Base-by-base conservation (phyloP, 225 moss, liverwort and hornwort genomes). In the Anthoceros angustus region DNA sequence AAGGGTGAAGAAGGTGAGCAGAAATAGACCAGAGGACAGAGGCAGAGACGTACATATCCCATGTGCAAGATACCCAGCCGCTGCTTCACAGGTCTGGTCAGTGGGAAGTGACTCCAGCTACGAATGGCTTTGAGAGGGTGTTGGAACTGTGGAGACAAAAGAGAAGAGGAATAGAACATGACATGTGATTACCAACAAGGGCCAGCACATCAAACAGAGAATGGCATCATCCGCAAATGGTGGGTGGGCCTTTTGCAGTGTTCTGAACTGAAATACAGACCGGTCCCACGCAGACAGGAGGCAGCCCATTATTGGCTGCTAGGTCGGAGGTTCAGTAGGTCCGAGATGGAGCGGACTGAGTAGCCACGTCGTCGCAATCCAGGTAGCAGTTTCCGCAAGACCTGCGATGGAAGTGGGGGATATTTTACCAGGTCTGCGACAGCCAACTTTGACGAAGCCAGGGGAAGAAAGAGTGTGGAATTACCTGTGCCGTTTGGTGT, bases 401-500 rank as follows among this genome's bases (percentile, higher is more conserved):
- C 77, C 81, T 82, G 41, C 64, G 9, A 77, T 18, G 42, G 55
- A 11, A 15, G 43, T 41, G 41, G 10, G 25, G 41, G 20, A 11
- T 43, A 2, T 60, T 8, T n/a, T 10, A 9, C 9, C 0, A n/a
- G 5, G 16, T 15, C 39, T 66, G 41, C 5, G 21, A 24, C n/a
- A 38, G n/a, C 39, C 1, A 0, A 24, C 9, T n/a, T 10, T 10
- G n/a, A 49, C 45, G 49, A 39, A 9, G 24, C 39, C 12, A 18
- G 18, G 26, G 50, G n/a, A 9, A 48, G 21, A 16, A 1, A n/a
- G 18, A n/a, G 48, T 0, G 10, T 2, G 48, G 26, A 38, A 8
- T 2, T 38, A 84, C 84, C 82, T 84, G 46, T 11, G 77, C 76
- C 0, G 84, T 86, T 67, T 86, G 84, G 39, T 75, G 72, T 67